phyloP scores from a whole-genome alignment of 805 yeast genomes.

The Starmera amethionina region DNA sequence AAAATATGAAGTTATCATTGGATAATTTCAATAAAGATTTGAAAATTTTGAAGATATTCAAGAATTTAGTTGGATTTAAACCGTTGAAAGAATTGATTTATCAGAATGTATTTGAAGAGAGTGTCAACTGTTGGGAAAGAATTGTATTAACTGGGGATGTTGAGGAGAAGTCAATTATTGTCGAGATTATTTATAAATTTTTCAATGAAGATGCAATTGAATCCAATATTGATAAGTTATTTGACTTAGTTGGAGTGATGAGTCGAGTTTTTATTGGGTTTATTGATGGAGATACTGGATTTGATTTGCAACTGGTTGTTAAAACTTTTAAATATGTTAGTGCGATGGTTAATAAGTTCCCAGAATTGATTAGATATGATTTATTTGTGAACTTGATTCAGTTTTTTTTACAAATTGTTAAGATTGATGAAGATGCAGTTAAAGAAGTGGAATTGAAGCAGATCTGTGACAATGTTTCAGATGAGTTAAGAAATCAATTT shows the following conservation, averaged over 20 bases:
- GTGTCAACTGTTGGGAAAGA: conserved; percentile 67
- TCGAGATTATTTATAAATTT: conserved; percentile 49
- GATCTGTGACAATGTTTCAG: too few species aligned
- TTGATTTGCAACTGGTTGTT: too few species aligned
- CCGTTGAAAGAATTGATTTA: conserved; percentile 52
- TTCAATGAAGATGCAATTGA: conserved; percentile 36
- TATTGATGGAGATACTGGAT: too few species aligned
- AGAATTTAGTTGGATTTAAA: conserved; percentile 44
- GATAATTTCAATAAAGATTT: conserved; percentile 8
- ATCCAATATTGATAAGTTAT: conserved; percentile 64
- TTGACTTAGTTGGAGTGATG: conserved; percentile 65
- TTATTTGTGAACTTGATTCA: conserved; percentile 60
- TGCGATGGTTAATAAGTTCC: conserved; percentile 56
- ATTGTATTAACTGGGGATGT: conserved; percentile 44
- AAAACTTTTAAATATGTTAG: conserved; percentile 22
- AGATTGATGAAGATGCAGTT: too few species aligned
- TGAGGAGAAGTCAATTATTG: conserved; percentile 36
- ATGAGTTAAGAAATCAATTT: too few species aligned
- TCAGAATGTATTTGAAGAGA: conserved; percentile 65
- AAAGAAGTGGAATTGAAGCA: too few species aligned
- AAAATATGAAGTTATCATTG: too few species aligned
- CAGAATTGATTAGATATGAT: conserved; percentile 60
- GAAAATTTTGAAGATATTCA: conserved; percentile 39
- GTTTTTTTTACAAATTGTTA: conserved; percentile 28
- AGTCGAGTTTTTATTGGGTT: too few species aligned